Percentiles rank a stretch among this genome's conserved stretches.
phyloP scores from a whole-genome alignment of 140 eudicot genomes.

The Flaveria floridana region DNA sequence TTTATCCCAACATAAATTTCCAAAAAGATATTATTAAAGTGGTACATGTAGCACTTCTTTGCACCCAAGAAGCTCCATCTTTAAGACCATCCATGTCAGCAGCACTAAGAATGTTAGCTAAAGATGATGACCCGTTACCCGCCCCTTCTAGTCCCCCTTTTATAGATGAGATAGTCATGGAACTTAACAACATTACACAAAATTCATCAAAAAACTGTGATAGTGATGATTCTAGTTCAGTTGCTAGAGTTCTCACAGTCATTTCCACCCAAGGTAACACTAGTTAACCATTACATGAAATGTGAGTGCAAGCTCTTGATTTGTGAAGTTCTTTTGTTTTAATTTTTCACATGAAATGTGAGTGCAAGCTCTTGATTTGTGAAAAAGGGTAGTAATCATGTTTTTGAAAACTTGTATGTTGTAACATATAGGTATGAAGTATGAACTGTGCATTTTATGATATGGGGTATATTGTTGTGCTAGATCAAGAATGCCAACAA shows the following conservation, averaged over 20 bases:
- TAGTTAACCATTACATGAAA: background rate
- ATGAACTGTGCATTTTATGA: background rate
- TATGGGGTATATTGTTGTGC: background rate
- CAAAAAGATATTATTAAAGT: constrained; percentile 46
- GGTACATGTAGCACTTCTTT: constrained; percentile 78
- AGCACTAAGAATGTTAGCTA: constrained; percentile 57
- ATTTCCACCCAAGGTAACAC: constrained; percentile 51
- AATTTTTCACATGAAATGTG: too few relatives aligned
- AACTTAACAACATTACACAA: constrained; percentile 48
- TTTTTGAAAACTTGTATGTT: background rate
- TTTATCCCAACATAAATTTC: constrained; percentile 29
- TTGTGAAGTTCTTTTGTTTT: too few relatives aligned
- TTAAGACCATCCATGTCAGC: constrained; percentile 78
- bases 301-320: background rate
- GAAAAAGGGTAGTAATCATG: background rate
- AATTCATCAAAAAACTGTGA: constrained; percentile 23
- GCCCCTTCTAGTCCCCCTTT: constrained; percentile 78
- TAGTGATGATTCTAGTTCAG: constrained; percentile 37
- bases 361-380: background rate
- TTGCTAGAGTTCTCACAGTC: constrained; percentile 61
- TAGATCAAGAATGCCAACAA: too few relatives aligned
- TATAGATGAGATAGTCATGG: constrained; percentile 69
- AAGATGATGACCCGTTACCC: constrained; percentile 58
- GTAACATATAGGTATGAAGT: background rate
- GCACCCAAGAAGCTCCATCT: constrained; percentile 78